These are phyloP conservation scores for Fusarium annulatum DNA, from an alignment of 2,329 filamentous ascomycete genomes.

Conservation along the genomic window DNA sequence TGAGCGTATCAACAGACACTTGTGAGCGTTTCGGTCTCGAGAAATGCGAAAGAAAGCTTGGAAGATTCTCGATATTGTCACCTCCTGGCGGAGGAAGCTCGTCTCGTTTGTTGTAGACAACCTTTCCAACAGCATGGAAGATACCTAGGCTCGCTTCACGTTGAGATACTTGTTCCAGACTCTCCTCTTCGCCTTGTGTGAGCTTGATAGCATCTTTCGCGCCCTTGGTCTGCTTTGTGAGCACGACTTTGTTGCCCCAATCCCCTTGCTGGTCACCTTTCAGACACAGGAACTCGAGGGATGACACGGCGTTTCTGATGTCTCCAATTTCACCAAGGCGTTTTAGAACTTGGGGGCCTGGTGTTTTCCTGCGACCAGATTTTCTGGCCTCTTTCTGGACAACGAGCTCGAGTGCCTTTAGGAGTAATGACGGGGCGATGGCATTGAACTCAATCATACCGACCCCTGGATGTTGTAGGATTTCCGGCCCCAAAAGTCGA, in stretches of 20 bases:
- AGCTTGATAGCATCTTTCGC: slow-evolving; percentile 67
- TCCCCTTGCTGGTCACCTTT: slow-evolving; percentile 79
- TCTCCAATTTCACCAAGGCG: slow-evolving; percentile 88
- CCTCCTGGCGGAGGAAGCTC: slow-evolving; percentile 57
- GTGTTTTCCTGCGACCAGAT: slow-evolving; percentile 79
- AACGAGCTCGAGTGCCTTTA: slow-evolving; percentile 84
- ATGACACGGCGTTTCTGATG: slow-evolving; percentile 90
- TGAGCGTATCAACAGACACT: slow-evolving; percentile 78
- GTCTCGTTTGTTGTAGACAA: slow-evolving; percentile 94
- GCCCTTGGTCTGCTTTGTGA: slow-evolving; percentile 74
- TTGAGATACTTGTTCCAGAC: slow-evolving; percentile 82
- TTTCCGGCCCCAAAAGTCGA: slow-evolving; percentile 85
- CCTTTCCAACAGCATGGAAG: slow-evolving; percentile 95
- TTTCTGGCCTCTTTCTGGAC: slow-evolving; percentile 86
- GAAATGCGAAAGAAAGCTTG: slow-evolving; percentile 66
- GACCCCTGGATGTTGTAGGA: slow-evolving; percentile 82
- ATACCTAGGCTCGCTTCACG: slow-evolving; percentile 91
- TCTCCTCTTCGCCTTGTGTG: slow-evolving; percentile 83
- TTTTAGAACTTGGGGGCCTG: slow-evolving; percentile 82
- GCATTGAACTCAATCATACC: slow-evolving; percentile 91
- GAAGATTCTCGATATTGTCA: slow-evolving; percentile 64
- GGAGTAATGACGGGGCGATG: slow-evolving; percentile 85
- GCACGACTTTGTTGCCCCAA: slow-evolving; percentile 79
- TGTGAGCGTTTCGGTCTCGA: slow-evolving; percentile 72
- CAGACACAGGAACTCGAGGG: slow-evolving; percentile 91